Conservation (phyloP, 108 stramenopile genomes). For the Skeletonema costatum region DNA sequence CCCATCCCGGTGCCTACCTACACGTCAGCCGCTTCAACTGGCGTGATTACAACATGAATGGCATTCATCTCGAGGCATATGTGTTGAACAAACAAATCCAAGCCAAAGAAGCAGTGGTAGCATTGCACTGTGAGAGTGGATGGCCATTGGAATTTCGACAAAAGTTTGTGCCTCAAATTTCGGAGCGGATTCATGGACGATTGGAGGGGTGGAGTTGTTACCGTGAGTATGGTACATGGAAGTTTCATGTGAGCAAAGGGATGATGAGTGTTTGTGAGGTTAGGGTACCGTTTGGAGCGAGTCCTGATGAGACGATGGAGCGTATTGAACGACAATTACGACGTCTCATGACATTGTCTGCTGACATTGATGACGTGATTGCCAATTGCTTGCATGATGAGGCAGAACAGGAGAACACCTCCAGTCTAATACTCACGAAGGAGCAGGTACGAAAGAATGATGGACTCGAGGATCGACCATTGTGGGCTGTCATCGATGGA, state of each 20-base stretch:
- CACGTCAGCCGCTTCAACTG: not conserved
- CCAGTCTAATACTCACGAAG: not conserved
- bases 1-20: not conserved
- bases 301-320: not conserved
- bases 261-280: constrained; percentile 9
- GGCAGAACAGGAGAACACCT: not conserved
- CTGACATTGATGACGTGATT: not conserved
- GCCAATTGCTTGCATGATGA: not conserved
- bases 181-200: not conserved
- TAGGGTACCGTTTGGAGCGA: not conserved
- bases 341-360: not conserved
- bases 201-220: not conserved
- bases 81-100: not conserved
- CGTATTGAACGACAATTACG: not conserved
- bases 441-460: not conserved
- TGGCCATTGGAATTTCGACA: not conserved
- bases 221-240: not conserved
- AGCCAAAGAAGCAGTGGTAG: not conserved
- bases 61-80: not conserved
- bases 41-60: not conserved
- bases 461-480: not conserved
- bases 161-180: not conserved
- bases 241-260: not conserved
- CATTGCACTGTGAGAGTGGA: not conserved
- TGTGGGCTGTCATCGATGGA: constrained; percentile 14